Percentiles rank a stretch among this genome's conserved stretches.
phyloP scores from a whole-genome alignment of 2,329 filamentous ascomycete species.

The Alternaria alternata region DNA sequence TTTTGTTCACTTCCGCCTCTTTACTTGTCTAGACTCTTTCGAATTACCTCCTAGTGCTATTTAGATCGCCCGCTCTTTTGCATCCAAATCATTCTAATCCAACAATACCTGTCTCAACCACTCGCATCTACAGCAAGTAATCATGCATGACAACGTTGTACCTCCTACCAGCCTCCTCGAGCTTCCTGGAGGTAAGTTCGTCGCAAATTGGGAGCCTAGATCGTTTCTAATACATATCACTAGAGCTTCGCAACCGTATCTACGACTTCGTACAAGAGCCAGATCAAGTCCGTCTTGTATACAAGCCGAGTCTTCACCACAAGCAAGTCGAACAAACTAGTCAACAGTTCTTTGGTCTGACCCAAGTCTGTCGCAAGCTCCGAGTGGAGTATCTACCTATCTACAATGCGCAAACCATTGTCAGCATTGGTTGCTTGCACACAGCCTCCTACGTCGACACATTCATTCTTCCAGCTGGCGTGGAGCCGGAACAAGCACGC shows the following conservation, averaged over 20 bases:
- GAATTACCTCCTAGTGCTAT: not conserved
- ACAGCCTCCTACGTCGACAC: not conserved
- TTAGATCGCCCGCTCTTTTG: too few species aligned
- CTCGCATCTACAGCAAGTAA: not conserved
- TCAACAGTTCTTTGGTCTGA: not conserved
- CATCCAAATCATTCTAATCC: not conserved
- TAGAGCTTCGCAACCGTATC: not conserved
- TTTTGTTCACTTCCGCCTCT: not conserved
- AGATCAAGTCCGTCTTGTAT: not conserved
- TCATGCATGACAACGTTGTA: not conserved
- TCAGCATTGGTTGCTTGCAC: not conserved
- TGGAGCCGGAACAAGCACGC: not conserved
- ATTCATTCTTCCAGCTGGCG: not conserved
- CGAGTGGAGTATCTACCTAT: not conserved
- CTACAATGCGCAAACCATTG: not conserved
- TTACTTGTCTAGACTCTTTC: not conserved
- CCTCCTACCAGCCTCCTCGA: not conserved
- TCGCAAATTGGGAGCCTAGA: not conserved
- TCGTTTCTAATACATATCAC: not conserved
- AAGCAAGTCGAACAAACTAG: not conserved
- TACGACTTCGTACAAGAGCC: not conserved
- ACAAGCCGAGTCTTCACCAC: not conserved
- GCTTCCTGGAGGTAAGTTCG: not conserved
- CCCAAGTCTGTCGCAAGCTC: not conserved
- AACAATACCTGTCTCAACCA: fast-evolving